phyloP scores from a whole-genome alignment of 1,284 basidiomycete species.

The Pseudozyma sp. region DNA sequence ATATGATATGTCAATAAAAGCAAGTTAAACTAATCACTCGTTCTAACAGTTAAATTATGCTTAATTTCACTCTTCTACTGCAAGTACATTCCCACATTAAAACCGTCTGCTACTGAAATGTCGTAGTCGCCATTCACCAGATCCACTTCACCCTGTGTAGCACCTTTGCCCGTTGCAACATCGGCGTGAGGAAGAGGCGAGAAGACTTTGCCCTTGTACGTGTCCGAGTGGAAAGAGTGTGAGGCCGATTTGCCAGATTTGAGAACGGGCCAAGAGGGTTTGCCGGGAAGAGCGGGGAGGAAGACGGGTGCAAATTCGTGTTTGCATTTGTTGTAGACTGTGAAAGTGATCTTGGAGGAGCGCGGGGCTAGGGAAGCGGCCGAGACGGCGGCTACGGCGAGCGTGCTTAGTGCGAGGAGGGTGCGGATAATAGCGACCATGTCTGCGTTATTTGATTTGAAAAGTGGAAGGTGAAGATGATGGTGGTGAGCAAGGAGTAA shows the following conservation, averaged over 20 bases:
- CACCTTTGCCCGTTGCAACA: slow-evolving; percentile 30
- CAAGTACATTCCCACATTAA: slow-evolving; percentile 40
- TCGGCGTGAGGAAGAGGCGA: slow-evolving; percentile 40
- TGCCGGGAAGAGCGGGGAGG: slow-evolving; percentile 38
- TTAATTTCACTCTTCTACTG: too few relatives aligned
- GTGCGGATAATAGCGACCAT: slow-evolving; percentile 43
- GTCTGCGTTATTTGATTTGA: neutral
- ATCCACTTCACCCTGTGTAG: slow-evolving; percentile 43
- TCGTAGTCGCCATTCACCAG: slow-evolving; percentile 35
- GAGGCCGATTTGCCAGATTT: slow-evolving; percentile 23
- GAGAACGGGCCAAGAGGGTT: slow-evolving; percentile 23
- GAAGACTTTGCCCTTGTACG: slow-evolving; percentile 44
- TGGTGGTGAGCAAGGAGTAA: neutral
- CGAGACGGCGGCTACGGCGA: slow-evolving; percentile 19
- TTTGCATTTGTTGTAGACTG: slow-evolving; percentile 47
- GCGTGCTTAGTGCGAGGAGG: slow-evolving; percentile 17
- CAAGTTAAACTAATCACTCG: slow-evolving; percentile 64
- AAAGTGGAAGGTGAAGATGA: neutral
- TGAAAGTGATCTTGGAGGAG: slow-evolving; percentile 48
- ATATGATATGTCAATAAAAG: slow-evolving; percentile 68
- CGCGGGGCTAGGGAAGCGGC: slow-evolving; percentile 21
- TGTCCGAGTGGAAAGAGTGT: slow-evolving; percentile 46
- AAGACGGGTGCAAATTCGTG: slow-evolving; percentile 50
- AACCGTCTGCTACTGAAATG: slow-evolving; percentile 46
- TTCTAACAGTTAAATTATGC: too few relatives aligned